phyloP scores from a whole-genome alignment of 331 rosid genomes.

The Phaseolus coccineus region DNA sequence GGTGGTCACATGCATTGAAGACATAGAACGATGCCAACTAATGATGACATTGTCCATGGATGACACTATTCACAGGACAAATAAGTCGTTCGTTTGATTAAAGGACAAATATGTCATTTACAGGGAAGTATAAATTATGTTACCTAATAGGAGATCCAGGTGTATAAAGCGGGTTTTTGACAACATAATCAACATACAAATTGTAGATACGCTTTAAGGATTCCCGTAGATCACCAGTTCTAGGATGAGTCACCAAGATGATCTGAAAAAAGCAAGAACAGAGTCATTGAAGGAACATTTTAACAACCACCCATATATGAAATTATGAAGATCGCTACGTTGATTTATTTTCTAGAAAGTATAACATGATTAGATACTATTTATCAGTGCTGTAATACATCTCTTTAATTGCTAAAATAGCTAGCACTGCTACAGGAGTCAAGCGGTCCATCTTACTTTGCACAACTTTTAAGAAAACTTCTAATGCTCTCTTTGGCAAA shows the following conservation, averaged over 20 bases:
- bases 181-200: conserved; percentile 93
- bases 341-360: conserved; percentile 21
- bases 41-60: conserved; percentile 1
- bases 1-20: background rate
- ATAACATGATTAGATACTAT: conserved; percentile 20
- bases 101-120: background rate
- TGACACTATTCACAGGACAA: background rate
- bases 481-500: too few relatives aligned
- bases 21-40: conserved; percentile 13
- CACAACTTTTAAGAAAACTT: background rate
- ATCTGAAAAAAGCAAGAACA: conserved; percentile 58
- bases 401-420: conserved; percentile 8
- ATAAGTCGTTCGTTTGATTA: background rate
- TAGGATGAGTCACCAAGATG: conserved; percentile 87
- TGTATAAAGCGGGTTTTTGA: conserved; percentile 79
- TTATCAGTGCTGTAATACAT: background rate
- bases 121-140: conserved; percentile 5
- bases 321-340: background rate
- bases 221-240: conserved; percentile 87
- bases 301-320: background rate
- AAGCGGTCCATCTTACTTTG: conserved; percentile 8
- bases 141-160: conserved; percentile 87
- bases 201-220: conserved; percentile 88
- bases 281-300: conserved; percentile 10
- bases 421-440: background rate